A percentile compares a stretch with the other conserved stretches of the same genome.
Evolutionary conservation across 805 yeast genomes (phyloP).

Genomic region (Candida maltosa): DNA sequence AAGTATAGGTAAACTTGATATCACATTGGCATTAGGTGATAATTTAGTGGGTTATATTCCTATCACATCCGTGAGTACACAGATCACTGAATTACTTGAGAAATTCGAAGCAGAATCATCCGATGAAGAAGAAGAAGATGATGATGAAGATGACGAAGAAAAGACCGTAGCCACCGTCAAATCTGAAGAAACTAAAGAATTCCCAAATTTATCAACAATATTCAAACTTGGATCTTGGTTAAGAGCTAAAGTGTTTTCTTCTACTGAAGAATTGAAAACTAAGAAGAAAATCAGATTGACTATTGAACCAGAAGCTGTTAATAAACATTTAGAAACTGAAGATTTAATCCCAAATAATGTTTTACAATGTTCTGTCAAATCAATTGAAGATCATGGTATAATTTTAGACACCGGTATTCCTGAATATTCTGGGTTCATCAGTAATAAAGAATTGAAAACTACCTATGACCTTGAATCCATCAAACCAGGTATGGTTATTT

Average conservation of each 20-base stretch:
- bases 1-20: slow-evolving; percentile 56
- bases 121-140: slow-evolving; percentile 39
- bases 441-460: slow-evolving; percentile 61
- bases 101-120: slow-evolving; percentile 44
- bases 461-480: slow-evolving; percentile 32
- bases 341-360: slow-evolving; percentile 62
- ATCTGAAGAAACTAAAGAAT: slow-evolving; percentile 19
- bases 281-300: slow-evolving; percentile 68
- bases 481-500: slow-evolving; percentile 63
- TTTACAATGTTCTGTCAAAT: slow-evolving; percentile 72
- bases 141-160: slow-evolving; percentile 28
- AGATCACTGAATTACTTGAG: slow-evolving; percentile 56
- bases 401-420: slow-evolving; percentile 66
- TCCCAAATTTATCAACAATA: slow-evolving; percentile 53
- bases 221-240: slow-evolving; percentile 83
- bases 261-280: slow-evolving; percentile 36
- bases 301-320: slow-evolving; percentile 72
- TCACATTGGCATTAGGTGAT: slow-evolving; percentile 74
- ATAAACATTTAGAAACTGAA: slow-evolving; percentile 55
- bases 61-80: slow-evolving; percentile 66
- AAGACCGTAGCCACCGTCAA: slow-evolving; percentile 11
- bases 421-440: slow-evolving; percentile 65
- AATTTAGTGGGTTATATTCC: slow-evolving; percentile 77
- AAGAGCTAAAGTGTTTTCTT: slow-evolving; percentile 70
- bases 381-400: slow-evolving; percentile 91